A percentile compares a stretch with the other conserved stretches of the same genome.
Conservation (phyloP, 2,329 filamentous ascomycete species). For the Hortaea sp. region DNA sequence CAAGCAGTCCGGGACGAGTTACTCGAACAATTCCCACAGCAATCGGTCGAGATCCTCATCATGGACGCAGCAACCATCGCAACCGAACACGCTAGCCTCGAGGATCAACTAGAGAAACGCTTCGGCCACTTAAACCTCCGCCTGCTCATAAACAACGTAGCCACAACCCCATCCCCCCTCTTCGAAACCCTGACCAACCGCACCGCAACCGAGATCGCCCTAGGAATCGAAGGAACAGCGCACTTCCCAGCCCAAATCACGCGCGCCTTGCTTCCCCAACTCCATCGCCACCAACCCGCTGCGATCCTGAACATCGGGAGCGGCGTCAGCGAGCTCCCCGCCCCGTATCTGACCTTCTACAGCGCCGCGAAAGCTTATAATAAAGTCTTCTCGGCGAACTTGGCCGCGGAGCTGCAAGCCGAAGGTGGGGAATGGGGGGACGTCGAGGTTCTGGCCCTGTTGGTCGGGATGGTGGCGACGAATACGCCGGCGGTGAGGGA, state of each 20-base stretch:
- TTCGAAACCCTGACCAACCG: background rate
- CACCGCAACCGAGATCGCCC: background rate
- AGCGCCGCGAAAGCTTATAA: slow-evolving; percentile 37
- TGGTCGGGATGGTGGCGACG: slow-evolving; percentile 6
- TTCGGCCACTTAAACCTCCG: slow-evolving; percentile 30
- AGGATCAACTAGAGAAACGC: slow-evolving; percentile 13
- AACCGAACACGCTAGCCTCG: slow-evolving; percentile 16
- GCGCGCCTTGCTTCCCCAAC: slow-evolving; percentile 32
- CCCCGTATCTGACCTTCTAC: slow-evolving; percentile 38
- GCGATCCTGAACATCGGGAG: slow-evolving; percentile 43
- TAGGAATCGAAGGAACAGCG: slow-evolving; percentile 33
- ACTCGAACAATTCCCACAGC: slow-evolving; percentile 27
- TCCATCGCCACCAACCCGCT: slow-evolving; percentile 30
- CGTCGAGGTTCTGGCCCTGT: slow-evolving; percentile 24
- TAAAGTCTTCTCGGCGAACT: slow-evolving; percentile 26
- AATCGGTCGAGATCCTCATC: slow-evolving; percentile 31
- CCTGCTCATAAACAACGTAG: slow-evolving; percentile 46
- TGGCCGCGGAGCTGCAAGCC: slow-evolving; percentile 32
- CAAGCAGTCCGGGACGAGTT: slow-evolving; percentile 29
- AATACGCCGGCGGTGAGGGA: background rate
- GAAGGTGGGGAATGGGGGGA: slow-evolving; percentile 20
- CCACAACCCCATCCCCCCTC: slow-evolving; percentile 21
- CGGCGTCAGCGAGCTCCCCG: slow-evolving; percentile 28
- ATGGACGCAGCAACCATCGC: slow-evolving; percentile 31
- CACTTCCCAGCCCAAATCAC: slow-evolving; percentile 41